Evolutionary conservation across 805 yeast genomes (phyloP).

Genomic region (Debaryomyces maramus): DNA sequence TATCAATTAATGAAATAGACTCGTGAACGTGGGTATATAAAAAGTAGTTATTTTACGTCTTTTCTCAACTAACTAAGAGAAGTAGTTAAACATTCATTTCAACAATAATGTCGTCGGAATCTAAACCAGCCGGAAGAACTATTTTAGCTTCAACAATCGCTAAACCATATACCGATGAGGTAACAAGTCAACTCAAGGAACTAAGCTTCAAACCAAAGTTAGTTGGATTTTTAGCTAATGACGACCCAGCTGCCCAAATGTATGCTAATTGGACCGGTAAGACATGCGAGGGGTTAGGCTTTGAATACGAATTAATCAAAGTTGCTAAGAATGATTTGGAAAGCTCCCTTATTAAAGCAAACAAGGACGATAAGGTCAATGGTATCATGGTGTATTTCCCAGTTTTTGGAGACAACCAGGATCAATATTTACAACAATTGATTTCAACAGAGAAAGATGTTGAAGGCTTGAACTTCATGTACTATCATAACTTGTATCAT

Average conservation of each 20-base stretch:
- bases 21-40: neutral
- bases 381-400: conserved; percentile 98
- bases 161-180: conserved; percentile 74
- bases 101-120: conserved; percentile 7
- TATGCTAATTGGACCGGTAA: conserved; percentile 96
- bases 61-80: conserved; percentile 1
- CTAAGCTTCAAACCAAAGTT: conserved; percentile 65
- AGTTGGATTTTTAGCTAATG: conserved; percentile 90
- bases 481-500: conserved; percentile 93
- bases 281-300: conserved; percentile 84
- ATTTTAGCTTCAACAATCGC: conserved; percentile 87
- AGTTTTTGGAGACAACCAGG: conserved; percentile 92
- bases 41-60: neutral
- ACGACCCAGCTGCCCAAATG: conserved; percentile 92
- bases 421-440: conserved; percentile 92
- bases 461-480: conserved; percentile 89
- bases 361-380: conserved; percentile 68
- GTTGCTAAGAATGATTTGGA: conserved; percentile 83
- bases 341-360: conserved; percentile 78
- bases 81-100: conserved; percentile 3
- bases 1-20: neutral
- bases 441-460: conserved; percentile 92
- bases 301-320: conserved; percentile 73
- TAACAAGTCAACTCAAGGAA: conserved; percentile 53
- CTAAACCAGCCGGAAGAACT: conserved; percentile 66